Conservation (phyloP, 2,329 filamentous ascomycete genomes). For the Cladosporium sphaerospermum region DNA sequence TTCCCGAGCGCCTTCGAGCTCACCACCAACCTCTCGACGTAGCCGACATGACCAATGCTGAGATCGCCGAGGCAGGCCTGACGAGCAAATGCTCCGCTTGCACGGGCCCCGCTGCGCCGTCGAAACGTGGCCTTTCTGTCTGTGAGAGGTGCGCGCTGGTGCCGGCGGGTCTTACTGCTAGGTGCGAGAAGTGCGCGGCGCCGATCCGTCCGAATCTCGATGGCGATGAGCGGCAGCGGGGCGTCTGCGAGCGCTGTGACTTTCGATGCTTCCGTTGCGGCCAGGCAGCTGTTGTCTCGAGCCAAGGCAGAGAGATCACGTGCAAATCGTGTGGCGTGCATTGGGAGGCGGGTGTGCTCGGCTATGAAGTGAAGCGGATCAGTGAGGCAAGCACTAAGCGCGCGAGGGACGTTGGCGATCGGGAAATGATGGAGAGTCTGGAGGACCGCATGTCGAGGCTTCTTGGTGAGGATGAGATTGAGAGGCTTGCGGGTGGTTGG, state of each 20-base stretch:
- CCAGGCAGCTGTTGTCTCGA: slow-evolving; percentile 16
- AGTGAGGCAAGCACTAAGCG: no score
- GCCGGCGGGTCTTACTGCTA: slow-evolving; percentile 7
- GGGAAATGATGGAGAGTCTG: slow-evolving; percentile 1
- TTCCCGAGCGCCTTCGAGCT: slow-evolving; percentile 34
- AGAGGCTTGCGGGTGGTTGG: slow-evolving; percentile 3
- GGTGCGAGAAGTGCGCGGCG: slow-evolving; percentile 14
- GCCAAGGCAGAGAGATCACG: slow-evolving; percentile 17
- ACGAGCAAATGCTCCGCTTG: slow-evolving; percentile 32
- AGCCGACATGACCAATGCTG: slow-evolving; percentile 13
- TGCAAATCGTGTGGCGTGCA: slow-evolving; percentile 29
- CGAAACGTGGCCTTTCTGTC: neutral
- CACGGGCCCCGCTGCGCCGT: slow-evolving; percentile 22
- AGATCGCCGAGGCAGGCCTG: slow-evolving; percentile 19
- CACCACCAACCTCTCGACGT: neutral
- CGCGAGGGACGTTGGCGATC: neutral
- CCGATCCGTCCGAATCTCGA: slow-evolving; percentile 17
- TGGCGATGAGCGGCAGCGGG: neutral
- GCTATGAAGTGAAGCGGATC: slow-evolving; percentile 28
- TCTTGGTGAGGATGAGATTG: slow-evolving; percentile 5
- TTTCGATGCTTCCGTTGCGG: slow-evolving; percentile 40
- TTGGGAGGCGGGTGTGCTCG: slow-evolving; percentile 35
- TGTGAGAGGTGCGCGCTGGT: slow-evolving; percentile 13
- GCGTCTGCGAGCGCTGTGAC: slow-evolving; percentile 36
- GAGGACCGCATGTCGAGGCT: slow-evolving; percentile 2